A percentile compares a stretch with the other conserved stretches of the same genome.
Evolutionary conservation across 352 stramenopile species (phyloP).

Genomic region (Pythium sukuiense): DNA sequence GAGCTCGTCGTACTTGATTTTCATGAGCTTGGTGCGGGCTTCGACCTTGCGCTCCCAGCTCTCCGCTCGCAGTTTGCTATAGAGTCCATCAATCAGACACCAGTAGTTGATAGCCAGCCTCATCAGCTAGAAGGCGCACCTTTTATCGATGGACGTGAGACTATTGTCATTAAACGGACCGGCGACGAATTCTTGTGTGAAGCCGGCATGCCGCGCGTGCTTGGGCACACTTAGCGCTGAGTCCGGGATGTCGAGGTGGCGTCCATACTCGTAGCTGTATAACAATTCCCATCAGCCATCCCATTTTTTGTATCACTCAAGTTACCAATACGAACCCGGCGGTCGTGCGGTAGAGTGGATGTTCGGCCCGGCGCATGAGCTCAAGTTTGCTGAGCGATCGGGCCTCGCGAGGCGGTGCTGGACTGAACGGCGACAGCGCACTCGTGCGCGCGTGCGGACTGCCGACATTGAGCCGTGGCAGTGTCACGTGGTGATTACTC

Average conservation of each 20-base stretch:
- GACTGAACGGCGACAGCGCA: constrained; percentile 18
- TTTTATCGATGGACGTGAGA: constrained; percentile 61
- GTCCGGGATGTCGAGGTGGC: constrained; percentile 57
- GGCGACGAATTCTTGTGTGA: constrained; percentile 62
- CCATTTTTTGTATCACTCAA: no score
- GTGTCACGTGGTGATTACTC: constrained; percentile 24
- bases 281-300: no score
- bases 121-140: constrained; percentile 11
- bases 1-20: constrained; percentile 60
- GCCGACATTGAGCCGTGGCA: constrained; percentile 41
- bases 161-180: constrained; percentile 51
- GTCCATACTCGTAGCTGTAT: constrained; percentile 56
- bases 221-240: constrained; percentile 53
- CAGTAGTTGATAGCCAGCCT: not conserved
- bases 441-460: constrained; percentile 17
- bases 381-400: constrained; percentile 60
- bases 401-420: constrained; percentile 30
- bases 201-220: constrained; percentile 37
- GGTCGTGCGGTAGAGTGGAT: constrained; percentile 65
- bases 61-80: constrained; percentile 41
- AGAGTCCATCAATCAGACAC: not conserved
- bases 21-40: constrained; percentile 56
- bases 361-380: constrained; percentile 33
- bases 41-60: constrained; percentile 55
- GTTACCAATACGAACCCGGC: constrained; percentile 28